Base-by-base conservation (phyloP, 176 grass and related monocot species). In the Dendrocalamus sinicus region DNA sequence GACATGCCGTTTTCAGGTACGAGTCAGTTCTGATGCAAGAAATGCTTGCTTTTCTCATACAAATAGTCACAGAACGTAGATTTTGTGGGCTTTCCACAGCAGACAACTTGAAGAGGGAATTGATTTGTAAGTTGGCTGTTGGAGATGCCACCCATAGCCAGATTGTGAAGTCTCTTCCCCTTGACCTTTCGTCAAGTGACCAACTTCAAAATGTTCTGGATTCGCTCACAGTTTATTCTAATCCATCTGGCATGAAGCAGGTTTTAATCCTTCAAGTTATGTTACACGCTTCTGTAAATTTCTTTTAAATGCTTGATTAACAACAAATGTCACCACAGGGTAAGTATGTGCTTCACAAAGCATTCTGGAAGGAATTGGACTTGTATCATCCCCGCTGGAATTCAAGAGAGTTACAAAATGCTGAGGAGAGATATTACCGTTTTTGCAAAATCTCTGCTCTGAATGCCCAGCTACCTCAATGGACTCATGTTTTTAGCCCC, bases 161-260 rank as follows among this genome's bases (percentile, higher is more conserved):
- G 62, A 91, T 99, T 72, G 82, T 94, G 13, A 94, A 96, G 80
- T 86, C 92, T 87, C 92, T 99, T 86, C 97, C 97, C 82, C 88
- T 83, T 26, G 94, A 94, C 79, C 92, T 99, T 84, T 88, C 90
- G 2, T 88, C 86, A 80, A 93, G 92, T 75, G 32, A 90, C 35
- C 85, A 96, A 63, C 88, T 99, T 89, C 92, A 99, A 86, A 85
- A 91, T 72, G 90, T 99, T 91, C 73, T 99, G 60, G 90, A 99
- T 91, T 90, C 78, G 17, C 79, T 99, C 35, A 92, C 97, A 75
- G 68, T 91, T 76, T 99, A 94, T 91, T 96, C 97, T 77, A 94
- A 93, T 88, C 97, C 97, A 86, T 93, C 90, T 83, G 94, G 97
- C 78, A 94, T 99, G 97, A 99, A 96, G 75, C 97, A 99, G 97